Base-by-base conservation (phyloP, 164 flowering plant species). In the Aristolochia contorta region DNA sequence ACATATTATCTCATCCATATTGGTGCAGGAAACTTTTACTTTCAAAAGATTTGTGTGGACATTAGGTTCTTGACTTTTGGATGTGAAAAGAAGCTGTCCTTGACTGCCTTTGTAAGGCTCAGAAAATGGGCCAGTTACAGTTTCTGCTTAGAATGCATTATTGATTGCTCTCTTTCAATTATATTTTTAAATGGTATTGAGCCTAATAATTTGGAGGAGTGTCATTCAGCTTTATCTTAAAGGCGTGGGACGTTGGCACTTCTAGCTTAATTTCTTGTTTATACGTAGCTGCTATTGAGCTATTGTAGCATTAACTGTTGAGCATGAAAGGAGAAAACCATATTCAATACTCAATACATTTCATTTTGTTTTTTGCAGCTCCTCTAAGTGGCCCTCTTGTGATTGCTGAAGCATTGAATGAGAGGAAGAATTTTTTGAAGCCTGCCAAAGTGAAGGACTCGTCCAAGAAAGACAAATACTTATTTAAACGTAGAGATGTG, bases 321-420 rank as follows among this genome's bases (percentile, higher is more conserved):
- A 37, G 7, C 43, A 3, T 37, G 43, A 37, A 37, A 37, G 12
- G 12, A 37, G 7, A 8, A 37, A 37, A 37, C 47, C 61, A 14
- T 19, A n/a, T 13, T 60, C 63, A 48, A 21, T 33, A 23, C 30
- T 22, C 37, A 23, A 23, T 25, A 19, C 19, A 23, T 45, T 23
- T 54, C 21, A 24, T 63, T 6, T 52, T 63, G 59, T 67, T 47
- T 62, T 47, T 49, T 62, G 22, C 71, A 94, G 99, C 96, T 73
- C 96, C 91, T 59, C 79, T 94, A 69, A 94, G 99, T 78, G 97
- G 99, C 53, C 96, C 85, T 61, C 66, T 84, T 64, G 97, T 91
- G 57, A 72, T 89, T 54, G 97, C 99, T 2, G 99, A 94, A 77
- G 65, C 88, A 64, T 71, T 88, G 59, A 84, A 94, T 57, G 84